phyloP scores from a whole-genome alignment of 2,329 filamentous ascomycete species.

The Acephala macrosclerotiorum region DNA sequence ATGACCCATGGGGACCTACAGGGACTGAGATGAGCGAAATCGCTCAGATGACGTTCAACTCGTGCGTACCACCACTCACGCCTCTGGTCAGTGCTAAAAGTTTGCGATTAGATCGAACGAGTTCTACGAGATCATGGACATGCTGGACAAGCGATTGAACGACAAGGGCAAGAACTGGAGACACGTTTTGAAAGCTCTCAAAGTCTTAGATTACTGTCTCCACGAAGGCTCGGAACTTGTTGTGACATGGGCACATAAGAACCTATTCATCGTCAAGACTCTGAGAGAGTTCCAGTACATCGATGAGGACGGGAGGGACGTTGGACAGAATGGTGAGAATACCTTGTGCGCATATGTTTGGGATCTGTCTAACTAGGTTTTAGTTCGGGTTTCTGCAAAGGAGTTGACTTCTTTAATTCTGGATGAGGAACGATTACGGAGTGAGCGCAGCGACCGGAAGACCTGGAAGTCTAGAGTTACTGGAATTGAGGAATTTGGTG shows the following conservation, averaged over 20 bases:
- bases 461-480: constrained; percentile 97
- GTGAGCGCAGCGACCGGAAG: constrained; percentile 89
- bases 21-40: constrained; percentile 99
- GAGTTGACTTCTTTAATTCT: constrained; percentile 91
- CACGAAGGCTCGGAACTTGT: constrained; percentile 97
- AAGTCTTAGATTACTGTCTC: constrained; percentile 96
- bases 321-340: constrained; percentile 89
- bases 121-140: constrained; percentile 99
- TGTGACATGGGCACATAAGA: constrained; percentile 97
- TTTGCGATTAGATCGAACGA: constrained; percentile 73
- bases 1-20: constrained; percentile 97
- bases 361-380: constrained; percentile 39
- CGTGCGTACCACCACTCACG: constrained; percentile 63
- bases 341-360: background rate
- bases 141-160: constrained; percentile 97
- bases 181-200: constrained; percentile 95
- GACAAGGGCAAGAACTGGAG: constrained; percentile 99
- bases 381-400: constrained; percentile 95
- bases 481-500: constrained; percentile 83
- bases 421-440: constrained; percentile 91
- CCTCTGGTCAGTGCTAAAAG: constrained; percentile 19
- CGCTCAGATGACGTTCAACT: constrained; percentile 96
- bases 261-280: constrained; percentile 98
- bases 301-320: constrained; percentile 93
- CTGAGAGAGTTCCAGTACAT: constrained; percentile 96